phyloP scores from a whole-genome alignment of 257 asterid species.

The Solanum corneliomulleri region DNA sequence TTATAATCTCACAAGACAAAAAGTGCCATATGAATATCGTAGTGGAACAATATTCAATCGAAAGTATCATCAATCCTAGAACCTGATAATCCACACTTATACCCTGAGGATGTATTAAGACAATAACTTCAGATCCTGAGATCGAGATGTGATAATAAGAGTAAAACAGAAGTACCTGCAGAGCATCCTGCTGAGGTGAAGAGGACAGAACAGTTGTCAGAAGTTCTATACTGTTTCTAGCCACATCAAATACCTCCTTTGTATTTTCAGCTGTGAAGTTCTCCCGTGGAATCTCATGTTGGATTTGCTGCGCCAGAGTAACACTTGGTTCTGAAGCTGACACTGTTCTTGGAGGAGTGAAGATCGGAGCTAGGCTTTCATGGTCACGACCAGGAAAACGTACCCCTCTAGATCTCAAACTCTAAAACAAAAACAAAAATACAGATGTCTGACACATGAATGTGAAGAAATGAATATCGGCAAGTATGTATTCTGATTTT shows the following conservation, averaged over 20 bases:
- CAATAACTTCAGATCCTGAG: neutral
- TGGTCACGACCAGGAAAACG: constrained; percentile 94
- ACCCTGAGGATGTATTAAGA: neutral
- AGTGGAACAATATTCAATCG: neutral
- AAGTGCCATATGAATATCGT: neutral
- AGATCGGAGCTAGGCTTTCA: constrained; percentile 90
- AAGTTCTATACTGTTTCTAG: constrained; percentile 92
- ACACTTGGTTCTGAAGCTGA: constrained; percentile 40
- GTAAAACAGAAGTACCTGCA: constrained; percentile 41
- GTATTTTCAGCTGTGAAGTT: constrained; percentile 73
- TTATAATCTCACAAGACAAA: neutral
- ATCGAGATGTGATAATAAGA: neutral
- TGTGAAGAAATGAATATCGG: neutral
- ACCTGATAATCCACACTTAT: neutral
- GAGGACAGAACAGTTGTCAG: constrained; percentile 87
- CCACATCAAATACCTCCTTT: constrained; percentile 94
- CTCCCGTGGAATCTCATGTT: constrained; percentile 46
- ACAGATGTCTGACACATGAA: neutral
- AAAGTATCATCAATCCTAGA: neutral
- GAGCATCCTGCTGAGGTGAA: constrained; percentile 94
- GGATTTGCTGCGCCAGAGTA: constrained; percentile 39
- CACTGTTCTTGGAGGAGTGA: constrained; percentile 86
- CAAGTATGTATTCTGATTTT: neutral
- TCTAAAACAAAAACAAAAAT: constrained; percentile 27
- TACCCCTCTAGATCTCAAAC: constrained; percentile 86